Percentiles rank a stretch among this genome's conserved stretches.
Conservation (phyloP, 148 eudicot species). For the Diospyros kaki region DNA sequence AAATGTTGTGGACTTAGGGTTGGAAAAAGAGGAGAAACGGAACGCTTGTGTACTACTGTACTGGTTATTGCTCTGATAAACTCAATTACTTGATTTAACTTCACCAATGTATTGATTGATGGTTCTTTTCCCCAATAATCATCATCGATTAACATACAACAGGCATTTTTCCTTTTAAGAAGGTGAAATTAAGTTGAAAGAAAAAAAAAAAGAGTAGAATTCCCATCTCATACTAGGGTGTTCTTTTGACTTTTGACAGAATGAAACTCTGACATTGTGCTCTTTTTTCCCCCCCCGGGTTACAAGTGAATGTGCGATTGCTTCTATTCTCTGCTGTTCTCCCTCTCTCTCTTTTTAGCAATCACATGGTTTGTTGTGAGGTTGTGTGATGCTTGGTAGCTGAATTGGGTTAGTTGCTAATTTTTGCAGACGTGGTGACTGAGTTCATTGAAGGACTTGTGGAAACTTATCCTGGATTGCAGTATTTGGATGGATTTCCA, state of each 20-base stretch:
- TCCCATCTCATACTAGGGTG: too few species aligned
- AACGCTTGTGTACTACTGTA: background rate
- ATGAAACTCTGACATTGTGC: too few species aligned
- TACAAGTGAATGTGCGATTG: background rate
- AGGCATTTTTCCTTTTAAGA: background rate
- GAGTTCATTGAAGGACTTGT: constrained; percentile 94
- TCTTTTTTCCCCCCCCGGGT: background rate
- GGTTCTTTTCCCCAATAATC: background rate
- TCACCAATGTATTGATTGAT: background rate
- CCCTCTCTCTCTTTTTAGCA: background rate
- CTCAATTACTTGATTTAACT: background rate
- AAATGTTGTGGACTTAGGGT: background rate
- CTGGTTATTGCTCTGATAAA: background rate
- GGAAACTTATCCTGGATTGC: constrained; percentile 93
- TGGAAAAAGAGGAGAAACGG: background rate
- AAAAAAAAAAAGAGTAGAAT: too few species aligned
- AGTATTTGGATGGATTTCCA: constrained; percentile 98
- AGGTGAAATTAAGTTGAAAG: background rate
- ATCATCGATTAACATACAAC: background rate
- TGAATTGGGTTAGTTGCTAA: constrained; percentile 3
- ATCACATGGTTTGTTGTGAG: background rate
- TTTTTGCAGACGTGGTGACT: constrained; percentile 74
- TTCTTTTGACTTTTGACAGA: too few species aligned
- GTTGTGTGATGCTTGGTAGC: background rate
- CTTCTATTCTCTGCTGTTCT: background rate